A percentile compares a stretch with the other conserved stretches of the same genome.
phyloP scores from a whole-genome alignment of 1,139 yeast genomes.

The Scheffersomyces segobiensis region DNA sequence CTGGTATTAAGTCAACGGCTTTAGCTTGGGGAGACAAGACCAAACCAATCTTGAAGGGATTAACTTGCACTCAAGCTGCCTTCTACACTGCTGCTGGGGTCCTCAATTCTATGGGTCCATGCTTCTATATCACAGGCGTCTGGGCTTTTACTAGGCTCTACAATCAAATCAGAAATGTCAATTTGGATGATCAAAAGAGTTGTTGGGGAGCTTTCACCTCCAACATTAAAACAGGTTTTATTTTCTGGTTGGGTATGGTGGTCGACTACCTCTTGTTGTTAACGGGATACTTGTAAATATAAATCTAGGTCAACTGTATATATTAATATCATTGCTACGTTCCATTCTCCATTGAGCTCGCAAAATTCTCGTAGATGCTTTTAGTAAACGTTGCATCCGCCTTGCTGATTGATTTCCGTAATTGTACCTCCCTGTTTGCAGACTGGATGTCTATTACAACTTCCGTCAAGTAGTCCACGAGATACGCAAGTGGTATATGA shows the following conservation, averaged over 20 bases:
- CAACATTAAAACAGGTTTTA: conserved; percentile 80
- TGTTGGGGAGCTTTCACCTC: conserved; percentile 82
- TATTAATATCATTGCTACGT: neutral
- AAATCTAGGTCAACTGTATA: neutral
- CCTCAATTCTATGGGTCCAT: conserved; percentile 86
- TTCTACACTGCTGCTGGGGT: conserved; percentile 70
- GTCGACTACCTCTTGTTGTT: conserved; percentile 66
- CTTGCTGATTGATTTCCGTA: conserved; percentile 31
- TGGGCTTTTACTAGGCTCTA: conserved; percentile 69
- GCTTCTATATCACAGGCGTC: conserved; percentile 66
- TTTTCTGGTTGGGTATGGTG: conserved; percentile 73
- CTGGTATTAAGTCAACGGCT: conserved; percentile 95
- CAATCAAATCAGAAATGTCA: conserved; percentile 66
- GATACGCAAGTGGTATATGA: conserved; percentile 31
- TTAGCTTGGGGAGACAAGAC: conserved; percentile 86
- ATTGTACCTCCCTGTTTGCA: conserved; percentile 16
- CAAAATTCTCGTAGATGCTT: conserved; percentile 16
- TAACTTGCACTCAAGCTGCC: conserved; percentile 68
- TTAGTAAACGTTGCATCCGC: conserved; percentile 25
- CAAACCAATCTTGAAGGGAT: conserved; percentile 62
- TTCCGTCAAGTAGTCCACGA: conserved; percentile 27
- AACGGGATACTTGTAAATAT: conserved; percentile 37
- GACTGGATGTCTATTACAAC: conserved; percentile 23
- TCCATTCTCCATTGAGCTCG: neutral
- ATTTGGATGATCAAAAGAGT: conserved; percentile 72